These are phyloP conservation scores for Lantana camara DNA, from an alignment of 257 asterid genomes.

Conservation along the genomic window DNA sequence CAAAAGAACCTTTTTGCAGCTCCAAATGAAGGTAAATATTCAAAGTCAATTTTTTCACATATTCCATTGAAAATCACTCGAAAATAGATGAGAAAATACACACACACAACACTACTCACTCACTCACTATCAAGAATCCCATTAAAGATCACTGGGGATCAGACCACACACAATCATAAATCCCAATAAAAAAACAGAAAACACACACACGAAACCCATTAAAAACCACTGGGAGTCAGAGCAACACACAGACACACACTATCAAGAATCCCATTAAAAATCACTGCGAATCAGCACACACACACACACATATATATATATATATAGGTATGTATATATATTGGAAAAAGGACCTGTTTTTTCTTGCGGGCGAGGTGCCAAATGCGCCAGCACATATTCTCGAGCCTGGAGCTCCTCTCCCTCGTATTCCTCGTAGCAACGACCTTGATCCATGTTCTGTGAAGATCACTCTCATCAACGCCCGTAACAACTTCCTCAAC, in stretches of 20 bases:
- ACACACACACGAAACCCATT: background rate
- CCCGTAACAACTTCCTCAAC: conserved; percentile 84
- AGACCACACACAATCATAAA: too few relatives aligned
- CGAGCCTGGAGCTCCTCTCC: conserved; percentile 73
- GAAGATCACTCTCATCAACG: conserved; percentile 81
- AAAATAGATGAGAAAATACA: background rate
- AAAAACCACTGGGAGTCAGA: background rate
- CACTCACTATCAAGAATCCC: background rate
- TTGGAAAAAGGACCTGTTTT: conserved; percentile 54
- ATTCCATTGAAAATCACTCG: conserved; percentile 2
- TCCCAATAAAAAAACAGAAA: background rate
- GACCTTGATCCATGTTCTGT: conserved; percentile 85
- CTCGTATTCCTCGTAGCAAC: conserved; percentile 75
- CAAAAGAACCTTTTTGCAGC: conserved; percentile 21
- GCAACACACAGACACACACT: background rate
- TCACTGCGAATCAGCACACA: background rate
- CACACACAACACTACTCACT: background rate
- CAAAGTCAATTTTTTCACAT: background rate
- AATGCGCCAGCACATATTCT: conserved; percentile 93
- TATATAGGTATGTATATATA: background rate
- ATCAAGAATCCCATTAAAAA: background rate
- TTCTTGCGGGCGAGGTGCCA: conserved; percentile 88
- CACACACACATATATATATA: background rate
- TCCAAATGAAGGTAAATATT: background rate
- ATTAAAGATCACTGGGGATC: background rate